Conservation (phyloP, 179 eudicot genomes). For the Monotropa hypopitys region DNA sequence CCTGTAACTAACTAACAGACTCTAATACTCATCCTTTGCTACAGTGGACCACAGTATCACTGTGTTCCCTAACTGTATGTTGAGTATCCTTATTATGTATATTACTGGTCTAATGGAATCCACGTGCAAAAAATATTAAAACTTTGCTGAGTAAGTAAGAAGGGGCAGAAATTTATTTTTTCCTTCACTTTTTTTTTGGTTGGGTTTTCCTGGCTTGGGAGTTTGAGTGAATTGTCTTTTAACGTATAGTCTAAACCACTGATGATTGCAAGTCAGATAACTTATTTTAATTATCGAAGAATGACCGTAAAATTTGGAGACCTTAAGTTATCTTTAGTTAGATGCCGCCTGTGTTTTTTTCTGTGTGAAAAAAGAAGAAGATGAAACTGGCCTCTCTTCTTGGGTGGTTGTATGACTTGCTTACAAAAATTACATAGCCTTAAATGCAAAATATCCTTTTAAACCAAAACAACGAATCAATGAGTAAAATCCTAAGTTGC, state of each 20-base stretch:
- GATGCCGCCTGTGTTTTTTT: not conserved
- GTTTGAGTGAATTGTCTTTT: not conserved
- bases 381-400: not conserved
- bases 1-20: too few relatives aligned
- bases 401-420: not conserved
- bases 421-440: not conserved
- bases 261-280: not conserved
- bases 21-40: too few relatives aligned
- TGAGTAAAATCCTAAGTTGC: not conserved
- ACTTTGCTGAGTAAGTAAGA: not conserved
- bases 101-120: not conserved
- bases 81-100: too few relatives aligned
- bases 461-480: not conserved
- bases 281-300: not conserved
- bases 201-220: not conserved
- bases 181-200: not conserved
- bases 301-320: not conserved
- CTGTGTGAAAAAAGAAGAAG: not conserved
- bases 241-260: not conserved
- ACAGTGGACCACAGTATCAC: too few relatives aligned
- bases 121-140: not conserved
- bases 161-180: not conserved
- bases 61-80: too few relatives aligned
- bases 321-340: not conserved
- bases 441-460: not conserved